A percentile compares a stretch with the other conserved stretches of the same genome.
Conservation (phyloP, 2,329 filamentous ascomycete species). For the Clonostachys chloroleuca region DNA sequence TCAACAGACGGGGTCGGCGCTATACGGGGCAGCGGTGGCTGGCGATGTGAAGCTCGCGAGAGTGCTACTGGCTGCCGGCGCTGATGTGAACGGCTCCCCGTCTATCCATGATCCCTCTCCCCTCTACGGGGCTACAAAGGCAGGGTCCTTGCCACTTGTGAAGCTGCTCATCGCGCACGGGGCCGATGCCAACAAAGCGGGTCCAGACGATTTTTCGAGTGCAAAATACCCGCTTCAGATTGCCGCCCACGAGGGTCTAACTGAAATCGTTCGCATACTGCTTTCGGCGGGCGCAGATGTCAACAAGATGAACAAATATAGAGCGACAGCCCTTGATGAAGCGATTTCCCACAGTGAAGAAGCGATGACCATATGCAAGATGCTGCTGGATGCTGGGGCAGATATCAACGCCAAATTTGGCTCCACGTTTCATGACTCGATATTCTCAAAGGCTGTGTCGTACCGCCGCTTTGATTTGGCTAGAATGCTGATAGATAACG, state of each 20-base stretch:
- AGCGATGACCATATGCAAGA: too few relatives aligned
- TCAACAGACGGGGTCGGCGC: too few relatives aligned
- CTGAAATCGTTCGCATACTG: not conserved
- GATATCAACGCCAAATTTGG: too few relatives aligned
- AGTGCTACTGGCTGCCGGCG: not conserved
- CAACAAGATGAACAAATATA: too few relatives aligned
- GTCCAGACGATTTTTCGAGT: not conserved
- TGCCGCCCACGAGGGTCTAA: not conserved
- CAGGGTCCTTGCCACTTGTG: not conserved
- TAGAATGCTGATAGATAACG: not conserved
- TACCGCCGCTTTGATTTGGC: too few relatives aligned
- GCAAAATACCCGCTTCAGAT: not conserved
- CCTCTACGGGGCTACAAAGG: not conserved
- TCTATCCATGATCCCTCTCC: not conserved
- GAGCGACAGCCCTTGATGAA: too few relatives aligned
- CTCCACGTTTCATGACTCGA: too few relatives aligned
- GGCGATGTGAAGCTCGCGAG: not conserved
- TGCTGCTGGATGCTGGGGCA: too few relatives aligned
- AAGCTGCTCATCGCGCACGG: not conserved
- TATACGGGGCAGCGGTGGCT: not conserved
- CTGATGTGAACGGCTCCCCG: not conserved
- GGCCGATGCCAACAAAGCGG: not conserved
- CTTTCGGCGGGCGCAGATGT: too few relatives aligned
- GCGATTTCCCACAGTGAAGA: too few relatives aligned
- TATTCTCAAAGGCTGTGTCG: too few relatives aligned